Evolutionary conservation across 257 asterid genomes (phyloP), one percentile per base, ranked within the genome.

Genomic region (Forsythia viridissima): DNA sequence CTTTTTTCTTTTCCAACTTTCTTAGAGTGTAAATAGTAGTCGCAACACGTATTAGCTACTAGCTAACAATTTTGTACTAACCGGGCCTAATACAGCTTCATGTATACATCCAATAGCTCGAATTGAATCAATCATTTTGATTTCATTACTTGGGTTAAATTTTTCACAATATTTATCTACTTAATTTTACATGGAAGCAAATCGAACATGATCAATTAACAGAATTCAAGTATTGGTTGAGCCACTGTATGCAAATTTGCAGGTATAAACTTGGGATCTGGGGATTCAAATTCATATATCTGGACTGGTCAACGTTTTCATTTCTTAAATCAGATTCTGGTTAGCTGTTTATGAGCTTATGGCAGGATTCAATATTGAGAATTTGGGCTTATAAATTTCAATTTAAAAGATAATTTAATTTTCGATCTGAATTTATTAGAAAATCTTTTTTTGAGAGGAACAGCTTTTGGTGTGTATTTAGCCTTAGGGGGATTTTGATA

Each of bases 1-100:
- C 48, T 36, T 61, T 80, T 61, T 30, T 70, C 30, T 59, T 42
- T 51, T 46, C 34, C 72, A 38, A 16, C 41, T 40, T 34, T 15
- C 4, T 72, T 44, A 68, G 83, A 71, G 79, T 81, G 87, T 83
- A 84, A 81, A 81, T 80, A 80, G 75, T 12, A 41, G 61, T 68
- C 37, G 24, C 2, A 8, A 79, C 77, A 38, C 18, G 38, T 57
- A 78, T 74, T 76, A 77, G 86, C 81, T 78, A 55, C 18, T 15
- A n/a, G 18, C 34, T 74, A 76, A 46, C 87, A 85, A 61, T 87
- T 87, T 87, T 83, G 91, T 81, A 79, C 84, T 75, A 18, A 75
- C 76, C 74, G 21, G 73, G 73, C 68, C 76, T 66, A 10, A 11
- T 63, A 21, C 21, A 37, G 77, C 70, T 79, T 75, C 73, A 44